Base-by-base conservation (phyloP, 2,329 filamentous ascomycete species). In the Ophiostoma ips region DNA sequence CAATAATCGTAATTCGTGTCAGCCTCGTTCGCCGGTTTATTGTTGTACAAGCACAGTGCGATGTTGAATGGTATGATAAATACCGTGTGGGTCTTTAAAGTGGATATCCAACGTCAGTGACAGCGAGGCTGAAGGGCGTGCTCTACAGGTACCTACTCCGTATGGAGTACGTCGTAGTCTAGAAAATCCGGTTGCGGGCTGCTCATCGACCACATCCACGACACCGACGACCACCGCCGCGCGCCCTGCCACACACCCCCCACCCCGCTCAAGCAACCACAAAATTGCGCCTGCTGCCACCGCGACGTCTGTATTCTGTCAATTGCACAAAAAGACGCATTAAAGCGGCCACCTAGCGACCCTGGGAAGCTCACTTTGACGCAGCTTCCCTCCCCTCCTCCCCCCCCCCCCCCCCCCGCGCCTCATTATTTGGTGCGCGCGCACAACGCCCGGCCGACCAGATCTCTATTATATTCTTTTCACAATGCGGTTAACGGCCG, bases 401-500 rank as follows among this genome's bases (percentile, higher is more conserved):
- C 19, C 21, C 36, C 16, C 16, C 7, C 19, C 21, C n/a, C 11
- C 19, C 13, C 19, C 19, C 37, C 37, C 10, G 16, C 36, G 37
- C 24, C 24, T 28, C 24, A 8, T 28, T 8, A 28, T 8, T 28
- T 4, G 5, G 24, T 28, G 24, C 24, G 24, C 24, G 24, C 24
- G n/a, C n/a, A n/a, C 24, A 28, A 28, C 24, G 33, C 33, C 11
- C 4, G 33, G 4, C 33, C 13, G 33, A 34, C 33, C 11, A 12
- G 5, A 33, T 21, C 24, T 21, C n/a, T 34, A n/a, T n/a, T 6
- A 9, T 21, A 21, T 31, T 18, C 8, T 11, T 16, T 16, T 19
- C 16, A 71, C 64, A 58, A 96, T 98, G 92, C 83, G 90, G 76
- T 81, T 98, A 71, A 95, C 90, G 56, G 83, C 87, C 59, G 92